Base-by-base conservation (phyloP, 495 filamentous ascomycete species). In the Clohesyomyces aquaticus region DNA sequence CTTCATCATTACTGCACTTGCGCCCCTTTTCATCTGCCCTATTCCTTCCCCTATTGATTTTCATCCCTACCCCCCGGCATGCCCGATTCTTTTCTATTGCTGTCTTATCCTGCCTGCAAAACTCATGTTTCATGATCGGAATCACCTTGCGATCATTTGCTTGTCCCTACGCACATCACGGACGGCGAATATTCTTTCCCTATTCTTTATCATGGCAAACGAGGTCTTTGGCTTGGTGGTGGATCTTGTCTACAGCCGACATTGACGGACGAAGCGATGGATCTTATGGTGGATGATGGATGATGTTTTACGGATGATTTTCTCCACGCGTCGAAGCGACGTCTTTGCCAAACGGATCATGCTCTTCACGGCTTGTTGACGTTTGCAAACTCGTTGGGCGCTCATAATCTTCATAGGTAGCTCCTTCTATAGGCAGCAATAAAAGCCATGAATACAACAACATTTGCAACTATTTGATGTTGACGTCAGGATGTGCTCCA, bases 61-160 rank as follows among this genome's bases (percentile, higher is more conserved):
- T 22, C 3, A 42, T 43, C 47, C 3, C 22, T 38, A n/a, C 16
- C 23, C 54, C 14, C 42, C 28, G 21, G 18, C 14, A 8, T 47
- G 16, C 11, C 6, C 22, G 4, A 22, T 59, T 59, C 29, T 28
- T 55, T 58, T 58, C 55, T 27, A 48, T 55, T 16, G 9, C 59
- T 62, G 59, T 62, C 49, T 62, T 62, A 62, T 55, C 47, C 45
- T 52, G 25, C 3, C 9, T 28, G 3, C 11, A 54, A 43, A 32
- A 29, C 19, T 25, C 27, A 18, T 45, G 28, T 28, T 42, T 38
- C 21, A 22, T 27, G 46, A n/a, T 19, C 9, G 38, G 45, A 28
- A 54, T 62, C 19, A 35, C 29, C 23, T 54, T 18, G 14, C 32
- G 4, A 14, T 38, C 14, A 38, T 38, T 38, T 38, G 32, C 32